These are phyloP conservation scores for Paecilomyces variotii DNA, from an alignment of 2,329 filamentous ascomycete species.

Conservation along the genomic window DNA sequence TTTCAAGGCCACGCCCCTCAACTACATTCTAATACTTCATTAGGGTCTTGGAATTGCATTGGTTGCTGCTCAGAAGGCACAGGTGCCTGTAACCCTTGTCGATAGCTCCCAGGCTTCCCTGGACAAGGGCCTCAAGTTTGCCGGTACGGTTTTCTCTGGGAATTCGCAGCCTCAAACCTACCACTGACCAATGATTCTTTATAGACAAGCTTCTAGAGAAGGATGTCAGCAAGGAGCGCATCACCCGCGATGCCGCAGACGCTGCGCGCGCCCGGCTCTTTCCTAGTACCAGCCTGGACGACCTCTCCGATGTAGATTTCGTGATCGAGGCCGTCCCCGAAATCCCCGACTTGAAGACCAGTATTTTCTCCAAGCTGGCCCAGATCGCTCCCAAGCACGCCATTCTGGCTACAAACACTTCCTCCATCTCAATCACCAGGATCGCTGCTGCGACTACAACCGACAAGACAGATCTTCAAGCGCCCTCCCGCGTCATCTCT, in stretches of 20 bases:
- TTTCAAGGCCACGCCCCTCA: not conserved
- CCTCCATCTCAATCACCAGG: slow-evolving; percentile 94
- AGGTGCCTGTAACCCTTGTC: slow-evolving; percentile 75
- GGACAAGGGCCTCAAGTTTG: slow-evolving; percentile 83
- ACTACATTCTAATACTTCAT: slow-evolving; percentile 18
- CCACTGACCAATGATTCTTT: not conserved
- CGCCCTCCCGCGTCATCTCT: slow-evolving; percentile 79
- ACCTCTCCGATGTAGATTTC: slow-evolving; percentile 80
- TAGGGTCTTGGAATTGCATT: slow-evolving; percentile 94
- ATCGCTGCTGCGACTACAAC: slow-evolving; percentile 80
- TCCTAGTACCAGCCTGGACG: slow-evolving; percentile 64
- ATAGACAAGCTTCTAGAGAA: slow-evolving; percentile 86
- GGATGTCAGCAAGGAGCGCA: slow-evolving; percentile 78
- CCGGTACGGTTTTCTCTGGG: slow-evolving; percentile 48
- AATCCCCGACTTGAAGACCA: slow-evolving; percentile 76
- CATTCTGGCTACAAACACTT: slow-evolving; percentile 94
- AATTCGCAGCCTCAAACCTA: not conserved
- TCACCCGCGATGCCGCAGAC: slow-evolving; percentile 74
- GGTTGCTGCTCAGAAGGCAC: slow-evolving; percentile 77
- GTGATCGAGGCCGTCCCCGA: slow-evolving; percentile 97
- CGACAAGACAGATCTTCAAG: slow-evolving; percentile 70
- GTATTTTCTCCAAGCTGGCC: slow-evolving; percentile 78
- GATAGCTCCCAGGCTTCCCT: slow-evolving; percentile 78
- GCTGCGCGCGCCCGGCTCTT: slow-evolving; percentile 61
- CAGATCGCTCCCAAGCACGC: slow-evolving; percentile 74